A percentile compares a stretch with the other conserved stretches of the same genome.
Evolutionary conservation across 129 eudicot genomes (phyloP).

Genomic region (Heracleum sosnowskyi): DNA sequence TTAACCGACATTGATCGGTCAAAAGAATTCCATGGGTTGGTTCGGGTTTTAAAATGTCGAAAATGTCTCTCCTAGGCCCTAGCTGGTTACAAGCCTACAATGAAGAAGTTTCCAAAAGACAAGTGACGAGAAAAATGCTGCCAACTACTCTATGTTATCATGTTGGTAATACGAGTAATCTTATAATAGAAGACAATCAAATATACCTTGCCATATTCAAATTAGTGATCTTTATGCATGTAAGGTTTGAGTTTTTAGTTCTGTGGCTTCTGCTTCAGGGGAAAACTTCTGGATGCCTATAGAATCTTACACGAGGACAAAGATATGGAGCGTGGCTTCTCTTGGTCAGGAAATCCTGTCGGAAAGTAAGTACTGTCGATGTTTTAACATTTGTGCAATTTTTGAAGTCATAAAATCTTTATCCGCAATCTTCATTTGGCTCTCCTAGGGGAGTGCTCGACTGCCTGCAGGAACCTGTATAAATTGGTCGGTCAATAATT

Average conservation of each 20-base stretch:
- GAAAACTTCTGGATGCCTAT: slow-evolving; percentile 82
- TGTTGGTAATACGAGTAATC: neutral
- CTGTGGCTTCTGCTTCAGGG: slow-evolving; percentile 35
- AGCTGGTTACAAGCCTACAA: neutral
- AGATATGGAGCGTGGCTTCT: slow-evolving; percentile 89
- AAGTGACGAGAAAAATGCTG: neutral
- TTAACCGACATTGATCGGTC: neutral
- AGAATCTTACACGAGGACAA: slow-evolving; percentile 62
- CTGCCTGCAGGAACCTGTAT: neutral
- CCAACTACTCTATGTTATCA: neutral
- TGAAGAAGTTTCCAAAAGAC: neutral
- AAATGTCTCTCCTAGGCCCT: neutral
- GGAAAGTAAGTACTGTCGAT: slow-evolving; percentile 54
- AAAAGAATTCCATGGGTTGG: neutral
- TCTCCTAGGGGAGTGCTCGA: neutral
- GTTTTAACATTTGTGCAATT: neutral
- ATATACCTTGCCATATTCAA: neutral
- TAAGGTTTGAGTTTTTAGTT: neutral
- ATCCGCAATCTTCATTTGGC: neutral
- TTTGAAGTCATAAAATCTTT: neutral
- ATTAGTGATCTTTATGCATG: neutral
- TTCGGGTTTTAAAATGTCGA: neutral
- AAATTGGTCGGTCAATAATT: neutral
- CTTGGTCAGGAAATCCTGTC: slow-evolving; percentile 91
- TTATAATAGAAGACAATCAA: neutral